Percentiles rank a stretch among this genome's conserved stretches.
Evolutionary conservation across 2,329 filamentous ascomycete genomes (phyloP).

Genomic region (Botrytis pseudocinerea): DNA sequence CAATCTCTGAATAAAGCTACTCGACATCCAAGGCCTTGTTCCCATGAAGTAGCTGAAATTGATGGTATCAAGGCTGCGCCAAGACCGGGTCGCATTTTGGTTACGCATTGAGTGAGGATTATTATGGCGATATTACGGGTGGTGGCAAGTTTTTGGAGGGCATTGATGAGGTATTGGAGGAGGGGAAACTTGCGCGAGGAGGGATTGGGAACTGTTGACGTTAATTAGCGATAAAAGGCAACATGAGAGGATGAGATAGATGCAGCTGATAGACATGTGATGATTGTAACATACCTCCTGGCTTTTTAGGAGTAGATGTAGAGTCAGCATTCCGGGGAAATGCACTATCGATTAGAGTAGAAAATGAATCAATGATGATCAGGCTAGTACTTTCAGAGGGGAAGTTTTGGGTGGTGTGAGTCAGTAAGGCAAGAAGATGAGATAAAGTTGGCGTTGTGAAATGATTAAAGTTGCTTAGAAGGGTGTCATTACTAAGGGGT

Average conservation of each 20-base stretch:
- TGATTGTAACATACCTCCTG: slow-evolving; percentile 31
- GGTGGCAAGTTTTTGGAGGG: slow-evolving; percentile 74
- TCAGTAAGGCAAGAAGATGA: slow-evolving; percentile 70
- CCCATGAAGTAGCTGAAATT: slow-evolving; percentile 76
- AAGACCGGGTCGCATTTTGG: slow-evolving; percentile 69
- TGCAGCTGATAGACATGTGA: not conserved
- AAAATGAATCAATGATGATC: slow-evolving; percentile 76
- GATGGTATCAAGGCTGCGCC: slow-evolving; percentile 72
- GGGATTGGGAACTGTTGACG: slow-evolving; percentile 30
- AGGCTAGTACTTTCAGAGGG: slow-evolving; percentile 65
- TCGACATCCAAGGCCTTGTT: slow-evolving; percentile 71
- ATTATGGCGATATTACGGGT: slow-evolving; percentile 72
- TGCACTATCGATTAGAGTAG: slow-evolving; percentile 72
- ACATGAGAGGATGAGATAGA: not conserved
- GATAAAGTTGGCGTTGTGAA: slow-evolving; percentile 59
- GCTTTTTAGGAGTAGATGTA: slow-evolving; percentile 29
- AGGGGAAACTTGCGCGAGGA: slow-evolving; percentile 43
- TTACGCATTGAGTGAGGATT: slow-evolving; percentile 76
- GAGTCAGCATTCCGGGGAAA: slow-evolving; percentile 65
- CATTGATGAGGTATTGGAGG: slow-evolving; percentile 64
- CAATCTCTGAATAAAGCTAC: slow-evolving; percentile 80
- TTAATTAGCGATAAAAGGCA: not conserved
- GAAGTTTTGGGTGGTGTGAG: slow-evolving; percentile 63
- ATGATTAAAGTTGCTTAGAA: slow-evolving; percentile 61
- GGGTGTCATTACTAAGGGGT: slow-evolving; percentile 7